Evolutionary conservation across 768 basidiomycete species (phyloP).

Genomic region (Rhizopogon sp.): DNA sequence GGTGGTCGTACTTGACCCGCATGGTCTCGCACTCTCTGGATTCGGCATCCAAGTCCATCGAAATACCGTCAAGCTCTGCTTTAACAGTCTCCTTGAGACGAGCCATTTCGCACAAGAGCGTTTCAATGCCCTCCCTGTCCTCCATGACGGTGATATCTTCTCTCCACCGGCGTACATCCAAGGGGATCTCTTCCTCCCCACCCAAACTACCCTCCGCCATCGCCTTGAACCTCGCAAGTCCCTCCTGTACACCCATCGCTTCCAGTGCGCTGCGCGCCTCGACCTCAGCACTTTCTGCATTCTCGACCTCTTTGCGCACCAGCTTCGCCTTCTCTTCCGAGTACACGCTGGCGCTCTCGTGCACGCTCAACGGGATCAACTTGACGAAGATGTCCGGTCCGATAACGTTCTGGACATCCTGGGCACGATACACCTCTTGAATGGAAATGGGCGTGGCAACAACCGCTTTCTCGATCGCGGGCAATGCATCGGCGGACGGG

Average conservation of each 20-base stretch:
- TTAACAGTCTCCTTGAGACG: conserved; percentile 54
- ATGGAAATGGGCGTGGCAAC: conserved; percentile 87
- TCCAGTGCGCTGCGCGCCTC: conserved; percentile 79
- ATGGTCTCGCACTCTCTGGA: conserved; percentile 82
- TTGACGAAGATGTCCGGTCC: conserved; percentile 86
- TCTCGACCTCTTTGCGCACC: conserved; percentile 85
- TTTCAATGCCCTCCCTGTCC: conserved; percentile 62
- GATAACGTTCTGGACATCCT: conserved; percentile 92
- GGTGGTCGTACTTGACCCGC: conserved; percentile 82
- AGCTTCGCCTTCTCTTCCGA: conserved; percentile 98
- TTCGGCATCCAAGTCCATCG: conserved; percentile 74
- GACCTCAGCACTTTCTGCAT: conserved; percentile 76
- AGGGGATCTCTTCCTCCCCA: conserved; percentile 61
- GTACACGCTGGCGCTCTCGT: conserved; percentile 94
- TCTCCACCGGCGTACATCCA: conserved; percentile 68
- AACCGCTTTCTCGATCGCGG: conserved; percentile 74
- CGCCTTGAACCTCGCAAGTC: conserved; percentile 60
- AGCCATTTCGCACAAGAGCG: conserved; percentile 52
- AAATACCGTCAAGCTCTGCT: conserved; percentile 55
- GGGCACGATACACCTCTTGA: conserved; percentile 87
- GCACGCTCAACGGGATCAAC: conserved; percentile 88
- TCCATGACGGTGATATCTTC: conserved; percentile 72
- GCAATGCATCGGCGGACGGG: conserved; percentile 72
- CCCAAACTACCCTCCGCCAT: conserved; percentile 64
- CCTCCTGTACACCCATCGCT: conserved; percentile 72